Base-by-base conservation (phyloP, 1,139 yeast genomes). In the Suhomyces chickasaworum region DNA sequence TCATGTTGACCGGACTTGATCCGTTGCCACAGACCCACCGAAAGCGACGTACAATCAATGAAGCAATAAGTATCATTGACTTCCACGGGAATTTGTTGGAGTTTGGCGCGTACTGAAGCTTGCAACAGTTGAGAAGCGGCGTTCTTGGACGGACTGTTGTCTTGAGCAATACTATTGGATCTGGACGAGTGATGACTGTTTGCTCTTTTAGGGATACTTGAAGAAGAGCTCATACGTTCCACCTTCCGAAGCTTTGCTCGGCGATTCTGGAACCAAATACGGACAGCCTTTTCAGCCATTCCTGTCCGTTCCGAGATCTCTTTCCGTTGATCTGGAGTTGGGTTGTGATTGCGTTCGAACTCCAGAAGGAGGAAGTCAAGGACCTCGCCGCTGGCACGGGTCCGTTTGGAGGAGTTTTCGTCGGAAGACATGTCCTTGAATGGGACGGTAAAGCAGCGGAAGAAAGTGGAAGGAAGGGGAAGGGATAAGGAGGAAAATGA, bases 191-290 rank as follows among this genome's bases (percentile, higher is more conserved):
- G 46, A 22, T 43, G 36, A 31, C 43, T 39, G 36, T 23, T 17
- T 9, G 42, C 35, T 13, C 23, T 36, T 34, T 45, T 47, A 15
- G 48, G 48, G 13, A 45, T 37, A 32, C 42, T 35, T 25, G 46
- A 41, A 12, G 50, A 39, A 7, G 46, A 69, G 42, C 45, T 73
- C 62, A 76, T 61, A 45, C 83, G 69, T 54, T 80, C 84, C 53
- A 75, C 50, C 35, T 47, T 60, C 23, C 91, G 77, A 42, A 82
- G 76, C 61, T 89, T 89, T 16, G 97, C 97, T 50, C 97, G 70
- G 56, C 95, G 74, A 62, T 91, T 91, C 64, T 91, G 98, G 61
- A 91, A 91, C 98, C 98, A 91, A 41, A 91, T 90, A 47, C 96
- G 78, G 2, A 91, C 96, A 4, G 96, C 90, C 54, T 96, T 80